These are phyloP conservation scores for Elaeis guineensis DNA, from an alignment of 176 grass and related monocot species.

Conservation along the genomic window DNA sequence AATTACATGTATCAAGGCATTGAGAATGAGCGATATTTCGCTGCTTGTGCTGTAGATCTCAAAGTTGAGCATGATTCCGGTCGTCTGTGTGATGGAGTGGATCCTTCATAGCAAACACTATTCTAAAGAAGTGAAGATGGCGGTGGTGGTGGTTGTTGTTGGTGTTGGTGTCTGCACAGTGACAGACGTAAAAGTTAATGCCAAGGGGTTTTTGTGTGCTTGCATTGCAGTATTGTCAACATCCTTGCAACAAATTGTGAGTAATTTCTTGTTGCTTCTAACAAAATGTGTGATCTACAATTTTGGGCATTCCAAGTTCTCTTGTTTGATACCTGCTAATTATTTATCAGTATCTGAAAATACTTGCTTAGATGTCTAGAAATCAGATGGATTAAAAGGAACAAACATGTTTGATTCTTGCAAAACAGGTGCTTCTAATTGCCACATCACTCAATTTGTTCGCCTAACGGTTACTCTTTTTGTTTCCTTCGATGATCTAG, in stretches of 20 bases:
- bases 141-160: constrained; percentile 37
- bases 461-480: no score
- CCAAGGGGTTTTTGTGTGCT: constrained; percentile 50
- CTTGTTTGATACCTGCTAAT: no score
- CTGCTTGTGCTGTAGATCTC: constrained; percentile 23
- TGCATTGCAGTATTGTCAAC: constrained; percentile 36
- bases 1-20: neutral
- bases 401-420: no score
- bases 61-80: constrained; percentile 55
- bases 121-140: constrained; percentile 35
- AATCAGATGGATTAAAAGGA: no score
- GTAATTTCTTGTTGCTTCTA: neutral
- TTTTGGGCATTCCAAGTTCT: no score
- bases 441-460: no score
- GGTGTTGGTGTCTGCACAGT: constrained; percentile 41
- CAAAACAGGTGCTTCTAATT: no score
- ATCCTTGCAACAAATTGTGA: constrained; percentile 51
- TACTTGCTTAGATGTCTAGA: no score
- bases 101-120: constrained; percentile 43
- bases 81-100: constrained; percentile 45
- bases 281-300: neutral
- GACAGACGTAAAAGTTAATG: constrained; percentile 39
- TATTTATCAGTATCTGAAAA: no score
- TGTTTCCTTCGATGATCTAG: no score
- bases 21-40: no score